phyloP scores from a whole-genome alignment of 1,284 basidiomycete species.

The Leccinum insigne region DNA sequence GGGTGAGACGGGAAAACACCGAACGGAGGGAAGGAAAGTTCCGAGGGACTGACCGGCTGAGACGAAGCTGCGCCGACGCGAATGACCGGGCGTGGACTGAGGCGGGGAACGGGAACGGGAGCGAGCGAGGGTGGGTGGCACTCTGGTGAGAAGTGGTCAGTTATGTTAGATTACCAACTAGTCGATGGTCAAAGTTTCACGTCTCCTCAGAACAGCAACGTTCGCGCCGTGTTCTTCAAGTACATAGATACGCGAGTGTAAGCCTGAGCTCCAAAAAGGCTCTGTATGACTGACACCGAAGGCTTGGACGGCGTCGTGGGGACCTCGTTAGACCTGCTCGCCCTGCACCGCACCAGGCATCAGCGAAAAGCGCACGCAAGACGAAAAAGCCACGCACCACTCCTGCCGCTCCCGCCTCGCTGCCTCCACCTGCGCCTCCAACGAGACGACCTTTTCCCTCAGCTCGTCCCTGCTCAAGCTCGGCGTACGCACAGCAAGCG shows the following conservation, averaged over 20 bases:
- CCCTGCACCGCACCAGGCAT: constrained; percentile 33
- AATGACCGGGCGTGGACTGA: too few relatives aligned
- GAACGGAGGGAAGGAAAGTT: too few relatives aligned
- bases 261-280: constrained; percentile 57
- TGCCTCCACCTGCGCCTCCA: constrained; percentile 66
- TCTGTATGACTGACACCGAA: constrained; percentile 53
- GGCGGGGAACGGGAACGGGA: too few relatives aligned
- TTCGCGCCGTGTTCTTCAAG: constrained; percentile 64
- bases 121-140: too few relatives aligned
- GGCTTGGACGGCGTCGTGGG: constrained; percentile 43
- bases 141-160: too few relatives aligned
- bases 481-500: constrained; percentile 9
- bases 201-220: constrained; percentile 46
- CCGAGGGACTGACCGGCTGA: too few relatives aligned
- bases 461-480: constrained; percentile 56
- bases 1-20: background rate
- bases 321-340: constrained; percentile 34
- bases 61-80: too few relatives aligned
- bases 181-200: constrained; percentile 36
- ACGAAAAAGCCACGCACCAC: constrained; percentile 39
- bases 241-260: constrained; percentile 52
- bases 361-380: background rate
- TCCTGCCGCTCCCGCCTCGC: constrained; percentile 54
- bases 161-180: too few relatives aligned
- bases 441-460: constrained; percentile 53